Evolutionary conservation across 2,329 filamentous ascomycete species (phyloP).

Genomic region (Epicoccum sorghinum): DNA sequence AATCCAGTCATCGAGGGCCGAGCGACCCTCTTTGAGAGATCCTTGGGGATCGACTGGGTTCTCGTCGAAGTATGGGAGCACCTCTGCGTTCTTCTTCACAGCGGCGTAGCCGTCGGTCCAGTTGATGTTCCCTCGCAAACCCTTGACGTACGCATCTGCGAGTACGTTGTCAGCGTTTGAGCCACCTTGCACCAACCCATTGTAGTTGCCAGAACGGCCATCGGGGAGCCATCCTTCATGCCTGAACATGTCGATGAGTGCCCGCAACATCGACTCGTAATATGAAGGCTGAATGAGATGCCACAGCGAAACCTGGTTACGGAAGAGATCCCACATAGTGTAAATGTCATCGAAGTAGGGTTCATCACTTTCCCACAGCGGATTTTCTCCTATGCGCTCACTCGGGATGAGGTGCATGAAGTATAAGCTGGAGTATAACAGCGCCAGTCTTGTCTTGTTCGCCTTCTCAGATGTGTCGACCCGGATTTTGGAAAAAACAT

Average conservation of each 20-base stretch:
- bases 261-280: slow-evolving; percentile 71
- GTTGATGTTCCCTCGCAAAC: slow-evolving; percentile 65
- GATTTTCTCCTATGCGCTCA: slow-evolving; percentile 65
- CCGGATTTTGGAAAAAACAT: slow-evolving; percentile 64
- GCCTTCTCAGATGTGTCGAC: slow-evolving; percentile 35
- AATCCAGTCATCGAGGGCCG: slow-evolving; percentile 53
- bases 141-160: slow-evolving; percentile 72
- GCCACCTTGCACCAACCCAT: slow-evolving; percentile 58
- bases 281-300: slow-evolving; percentile 69
- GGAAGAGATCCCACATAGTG: slow-evolving; percentile 75
- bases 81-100: slow-evolving; percentile 73
- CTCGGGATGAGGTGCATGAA: slow-evolving; percentile 47
- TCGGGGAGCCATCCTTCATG: slow-evolving; percentile 74
- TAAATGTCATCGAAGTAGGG: slow-evolving; percentile 75
- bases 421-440: slow-evolving; percentile 45
- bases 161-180: slow-evolving; percentile 57
- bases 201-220: slow-evolving; percentile 61
- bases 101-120: slow-evolving; percentile 75
- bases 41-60: slow-evolving; percentile 45
- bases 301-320: slow-evolving; percentile 55
- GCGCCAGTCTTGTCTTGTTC: slow-evolving; percentile 40
- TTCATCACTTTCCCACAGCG: slow-evolving; percentile 68
- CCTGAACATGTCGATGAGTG: slow-evolving; percentile 66
- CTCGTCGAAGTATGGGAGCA: slow-evolving; percentile 47
- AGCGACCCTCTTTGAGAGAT: slow-evolving; percentile 51